Evolutionary conservation across 2,329 filamentous ascomycete species (phyloP).

Genomic region (Monosporascus sp.): DNA sequence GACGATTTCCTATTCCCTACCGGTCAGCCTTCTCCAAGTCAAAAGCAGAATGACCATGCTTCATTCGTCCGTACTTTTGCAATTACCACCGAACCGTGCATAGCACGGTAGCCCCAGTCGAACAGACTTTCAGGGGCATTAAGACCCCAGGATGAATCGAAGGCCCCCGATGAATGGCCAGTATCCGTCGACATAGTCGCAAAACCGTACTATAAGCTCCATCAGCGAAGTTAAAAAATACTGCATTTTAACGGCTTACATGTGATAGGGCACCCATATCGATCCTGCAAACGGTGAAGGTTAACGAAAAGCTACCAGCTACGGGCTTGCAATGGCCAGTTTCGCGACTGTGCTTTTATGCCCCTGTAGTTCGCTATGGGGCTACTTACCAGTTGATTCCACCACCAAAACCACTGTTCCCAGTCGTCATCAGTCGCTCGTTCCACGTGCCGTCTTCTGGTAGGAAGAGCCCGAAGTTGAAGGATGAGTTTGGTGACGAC

Average conservation of each 20-base stretch:
- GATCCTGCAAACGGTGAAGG: slow-evolving; percentile 9
- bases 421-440: slow-evolving; percentile 20
- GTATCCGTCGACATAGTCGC: slow-evolving; percentile 39
- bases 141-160: slow-evolving; percentile 33
- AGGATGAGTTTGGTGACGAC: slow-evolving; percentile 22
- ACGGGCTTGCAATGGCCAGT: no score
- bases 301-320: no score
- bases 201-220: slow-evolving; percentile 30
- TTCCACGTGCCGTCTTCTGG: slow-evolving; percentile 25
- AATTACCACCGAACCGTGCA: slow-evolving; percentile 44
- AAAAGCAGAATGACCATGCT: not conserved
- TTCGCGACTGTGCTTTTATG: no score
- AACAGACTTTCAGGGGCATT: slow-evolving; percentile 29
- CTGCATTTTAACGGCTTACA: slow-evolving; percentile 2
- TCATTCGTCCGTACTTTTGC: slow-evolving; percentile 27
- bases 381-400: slow-evolving; percentile 26
- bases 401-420: slow-evolving; percentile 25
- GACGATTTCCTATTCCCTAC: slow-evolving; percentile 32
- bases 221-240: not conserved
- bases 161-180: slow-evolving; percentile 31
- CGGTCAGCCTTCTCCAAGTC: not conserved
- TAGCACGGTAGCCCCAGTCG: slow-evolving; percentile 37
- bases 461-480: slow-evolving; percentile 26
- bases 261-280: slow-evolving; percentile 37
- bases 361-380: not conserved